Conservation (phyloP, 768 basidiomycete genomes). For the Lentinula sp. region DNA sequence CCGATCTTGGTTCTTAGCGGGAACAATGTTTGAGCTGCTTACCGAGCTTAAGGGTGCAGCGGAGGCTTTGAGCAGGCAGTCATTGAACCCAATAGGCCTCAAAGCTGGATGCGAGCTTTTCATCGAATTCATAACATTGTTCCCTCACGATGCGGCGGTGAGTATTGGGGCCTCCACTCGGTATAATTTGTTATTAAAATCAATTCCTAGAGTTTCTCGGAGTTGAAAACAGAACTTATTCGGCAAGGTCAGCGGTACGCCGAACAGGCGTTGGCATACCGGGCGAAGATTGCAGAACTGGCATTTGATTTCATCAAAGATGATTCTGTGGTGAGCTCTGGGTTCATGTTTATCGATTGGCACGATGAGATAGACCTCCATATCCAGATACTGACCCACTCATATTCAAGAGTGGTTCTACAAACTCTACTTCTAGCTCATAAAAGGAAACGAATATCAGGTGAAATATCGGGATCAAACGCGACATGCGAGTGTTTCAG, state of each 20-base stretch:
- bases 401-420: constrained; percentile 94
- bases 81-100: constrained; percentile 75
- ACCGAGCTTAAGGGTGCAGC: constrained; percentile 77
- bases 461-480: constrained; percentile 21
- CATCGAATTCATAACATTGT: constrained; percentile 81
- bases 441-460: constrained; percentile 85
- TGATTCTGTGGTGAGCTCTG: constrained; percentile 68
- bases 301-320: constrained; percentile 94
- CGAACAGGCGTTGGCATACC: constrained; percentile 74
- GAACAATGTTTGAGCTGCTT: constrained; percentile 91
- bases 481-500: not conserved
- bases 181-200: constrained; percentile 10
- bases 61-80: constrained; percentile 50
- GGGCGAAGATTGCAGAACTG: constrained; percentile 83
- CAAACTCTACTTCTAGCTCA: constrained; percentile 88
- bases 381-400: constrained; percentile 88
- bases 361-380: not conserved
- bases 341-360: constrained; percentile 5
- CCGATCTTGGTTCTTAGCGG: constrained; percentile 41
- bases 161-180: constrained; percentile 21
- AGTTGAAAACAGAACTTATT: constrained; percentile 79
- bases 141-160: constrained; percentile 78
- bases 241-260: constrained; percentile 76
- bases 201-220: constrained; percentile 62
- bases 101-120: constrained; percentile 90